Evolutionary conservation across 768 basidiomycete genomes (phyloP).

Genomic region (Hypholoma sublateritium): DNA sequence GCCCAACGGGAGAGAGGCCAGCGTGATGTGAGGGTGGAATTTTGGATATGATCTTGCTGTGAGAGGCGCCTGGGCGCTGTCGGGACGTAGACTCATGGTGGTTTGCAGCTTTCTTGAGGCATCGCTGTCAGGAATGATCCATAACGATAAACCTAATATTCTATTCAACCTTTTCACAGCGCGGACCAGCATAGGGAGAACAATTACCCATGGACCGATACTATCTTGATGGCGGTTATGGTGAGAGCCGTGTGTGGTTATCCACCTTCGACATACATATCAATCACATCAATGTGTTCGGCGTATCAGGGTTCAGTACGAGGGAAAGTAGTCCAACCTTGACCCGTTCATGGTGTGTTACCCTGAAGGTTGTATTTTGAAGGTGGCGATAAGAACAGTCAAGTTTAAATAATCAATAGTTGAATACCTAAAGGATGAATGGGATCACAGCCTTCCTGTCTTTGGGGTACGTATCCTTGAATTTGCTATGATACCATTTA

Average conservation of each 20-base stretch:
- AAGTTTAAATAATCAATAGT: background rate
- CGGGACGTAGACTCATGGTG: slow-evolving; percentile 43
- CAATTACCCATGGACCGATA: slow-evolving; percentile 5
- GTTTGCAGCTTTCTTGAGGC: slow-evolving; percentile 43
- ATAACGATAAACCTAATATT: slow-evolving; percentile 55
- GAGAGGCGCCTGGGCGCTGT: slow-evolving; percentile 9
- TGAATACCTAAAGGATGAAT: slow-evolving; percentile 52
- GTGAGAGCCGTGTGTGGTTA: too few relatives aligned
- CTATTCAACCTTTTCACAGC: background rate
- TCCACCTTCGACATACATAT: too few relatives aligned
- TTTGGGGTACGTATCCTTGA: slow-evolving; percentile 74
- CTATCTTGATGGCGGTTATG: background rate
- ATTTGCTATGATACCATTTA: slow-evolving; percentile 78
- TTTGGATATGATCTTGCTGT: slow-evolving; percentile 49
- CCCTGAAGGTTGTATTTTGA: too few relatives aligned
- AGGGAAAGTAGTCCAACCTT: too few relatives aligned
- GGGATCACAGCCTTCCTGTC: slow-evolving; percentile 82
- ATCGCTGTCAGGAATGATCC: slow-evolving; percentile 62
- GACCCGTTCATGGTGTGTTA: too few relatives aligned
- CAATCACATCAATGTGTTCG: too few relatives aligned
- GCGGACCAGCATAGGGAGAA: background rate
- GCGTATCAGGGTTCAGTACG: too few relatives aligned
- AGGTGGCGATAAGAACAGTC: too few relatives aligned
- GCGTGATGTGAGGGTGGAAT: slow-evolving; percentile 73
- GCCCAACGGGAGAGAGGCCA: slow-evolving; percentile 42